Evolutionary conservation across 352 stramenopile genomes (phyloP).

Genomic region (Phytophthora ohioensis): DNA sequence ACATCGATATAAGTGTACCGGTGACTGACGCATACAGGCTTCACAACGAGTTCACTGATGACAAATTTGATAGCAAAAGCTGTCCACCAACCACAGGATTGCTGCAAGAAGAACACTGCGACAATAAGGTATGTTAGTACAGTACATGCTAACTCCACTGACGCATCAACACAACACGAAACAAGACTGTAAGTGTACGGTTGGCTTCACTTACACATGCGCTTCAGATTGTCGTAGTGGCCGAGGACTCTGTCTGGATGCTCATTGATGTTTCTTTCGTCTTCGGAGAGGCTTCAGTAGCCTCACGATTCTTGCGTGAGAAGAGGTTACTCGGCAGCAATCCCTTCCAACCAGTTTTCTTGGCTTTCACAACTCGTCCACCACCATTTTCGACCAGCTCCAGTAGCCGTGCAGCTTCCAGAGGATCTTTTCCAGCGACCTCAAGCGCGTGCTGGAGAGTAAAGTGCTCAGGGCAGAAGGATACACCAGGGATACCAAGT

Average conservation of each 20-base stretch:
- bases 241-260: slow-evolving; percentile 14
- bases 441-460: slow-evolving; percentile 77
- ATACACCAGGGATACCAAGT: slow-evolving; percentile 33
- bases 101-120: no score
- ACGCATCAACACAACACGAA: no score
- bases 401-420: slow-evolving; percentile 72
- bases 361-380: slow-evolving; percentile 17
- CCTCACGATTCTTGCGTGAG: slow-evolving; percentile 2
- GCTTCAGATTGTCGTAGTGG: slow-evolving; percentile 16
- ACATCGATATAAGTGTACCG: no score
- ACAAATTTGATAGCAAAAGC: no score
- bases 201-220: not conserved
- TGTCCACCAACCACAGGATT: no score
- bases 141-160: no score
- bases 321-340: slow-evolving; percentile 31
- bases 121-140: no score
- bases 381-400: slow-evolving; percentile 41
- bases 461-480: slow-evolving; percentile 65
- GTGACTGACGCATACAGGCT: no score
- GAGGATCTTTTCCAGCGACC: slow-evolving; percentile 55
- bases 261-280: slow-evolving; percentile 27
- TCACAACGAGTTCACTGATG: no score
- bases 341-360: slow-evolving; percentile 26
- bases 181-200: no score
- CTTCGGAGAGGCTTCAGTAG: slow-evolving; percentile 5